These are phyloP conservation scores for Hibiscus tridactylites DNA, from an alignment of 345 rosid species.

Conservation along the genomic window DNA sequence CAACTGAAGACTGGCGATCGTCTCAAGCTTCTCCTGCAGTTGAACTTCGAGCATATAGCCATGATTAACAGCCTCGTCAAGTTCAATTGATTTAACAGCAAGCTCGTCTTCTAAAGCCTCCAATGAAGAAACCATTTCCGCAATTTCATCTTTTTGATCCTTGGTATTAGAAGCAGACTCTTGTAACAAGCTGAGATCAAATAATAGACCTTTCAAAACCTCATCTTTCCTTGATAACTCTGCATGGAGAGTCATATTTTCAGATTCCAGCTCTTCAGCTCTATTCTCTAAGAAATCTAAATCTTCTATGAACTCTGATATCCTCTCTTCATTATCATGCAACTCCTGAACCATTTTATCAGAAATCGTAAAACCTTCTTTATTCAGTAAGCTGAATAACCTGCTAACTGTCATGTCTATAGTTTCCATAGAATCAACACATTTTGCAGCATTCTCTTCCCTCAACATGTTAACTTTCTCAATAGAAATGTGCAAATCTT, in stretches of 20 bases:
- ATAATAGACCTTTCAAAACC: slow-evolving; percentile 64
- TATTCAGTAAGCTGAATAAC: slow-evolving; percentile 17
- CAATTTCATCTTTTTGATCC: slow-evolving; percentile 77
- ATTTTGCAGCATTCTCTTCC: slow-evolving; percentile 39
- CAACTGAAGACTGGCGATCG: slow-evolving; percentile 39
- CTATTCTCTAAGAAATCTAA: slow-evolving; percentile 42
- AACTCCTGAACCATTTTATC: slow-evolving; percentile 42
- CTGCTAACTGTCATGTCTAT: slow-evolving; percentile 14
- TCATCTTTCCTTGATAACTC: slow-evolving; percentile 81
- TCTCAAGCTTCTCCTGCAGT: slow-evolving; percentile 53
- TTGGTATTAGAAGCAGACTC: slow-evolving; percentile 75
- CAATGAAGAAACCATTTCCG: slow-evolving; percentile 49
- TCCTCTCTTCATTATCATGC: slow-evolving; percentile 35
- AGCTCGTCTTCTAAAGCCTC: slow-evolving; percentile 71
- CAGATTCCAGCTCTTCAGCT: slow-evolving; percentile 43
- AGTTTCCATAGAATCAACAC: slow-evolving; percentile 21
- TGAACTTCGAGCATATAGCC: slow-evolving; percentile 49
- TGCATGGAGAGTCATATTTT: slow-evolving; percentile 45
- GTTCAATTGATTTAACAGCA: slow-evolving; percentile 44
- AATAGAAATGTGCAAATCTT: slow-evolving; percentile 31
- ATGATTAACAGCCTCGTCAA: slow-evolving; percentile 43
- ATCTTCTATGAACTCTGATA: slow-evolving; percentile 39
- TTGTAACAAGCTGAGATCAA: slow-evolving; percentile 81
- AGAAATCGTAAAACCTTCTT: slow-evolving; percentile 22
- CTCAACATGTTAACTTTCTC: slow-evolving; percentile 25